Evolutionary conservation across 805 yeast genomes (phyloP).

Genomic region (Hagleromyces aurorensis): DNA sequence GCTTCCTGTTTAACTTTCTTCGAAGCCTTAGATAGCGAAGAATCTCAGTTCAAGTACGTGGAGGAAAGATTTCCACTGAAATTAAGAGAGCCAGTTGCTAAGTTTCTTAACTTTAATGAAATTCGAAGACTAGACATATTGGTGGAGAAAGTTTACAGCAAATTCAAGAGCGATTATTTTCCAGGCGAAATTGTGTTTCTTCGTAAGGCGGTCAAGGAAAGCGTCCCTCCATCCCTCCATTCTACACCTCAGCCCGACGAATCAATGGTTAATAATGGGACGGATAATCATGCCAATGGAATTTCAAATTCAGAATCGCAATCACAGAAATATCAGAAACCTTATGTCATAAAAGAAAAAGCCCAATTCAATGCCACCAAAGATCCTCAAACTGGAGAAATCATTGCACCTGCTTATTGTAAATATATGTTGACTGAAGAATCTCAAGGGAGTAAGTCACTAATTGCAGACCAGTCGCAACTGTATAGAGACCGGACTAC

Average conservation of each 20-base stretch:
- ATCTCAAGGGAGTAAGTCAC: slow-evolving; percentile 43
- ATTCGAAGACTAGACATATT: slow-evolving; percentile 76
- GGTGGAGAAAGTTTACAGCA: slow-evolving; percentile 77
- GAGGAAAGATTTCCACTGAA: slow-evolving; percentile 85
- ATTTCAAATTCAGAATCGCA: slow-evolving; percentile 2
- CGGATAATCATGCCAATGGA: slow-evolving; percentile 3
- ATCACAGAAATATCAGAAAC: slow-evolving; percentile 21
- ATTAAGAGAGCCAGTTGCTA: slow-evolving; percentile 82
- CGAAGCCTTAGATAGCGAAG: slow-evolving; percentile 78
- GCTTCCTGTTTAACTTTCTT: slow-evolving; percentile 85
- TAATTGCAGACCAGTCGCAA: slow-evolving; percentile 64
- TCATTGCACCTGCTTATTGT: slow-evolving; percentile 44
- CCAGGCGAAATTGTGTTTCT: slow-evolving; percentile 84
- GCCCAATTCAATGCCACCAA: slow-evolving; percentile 58
- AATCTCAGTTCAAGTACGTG: slow-evolving; percentile 51
- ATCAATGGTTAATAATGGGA: slow-evolving; percentile 1
- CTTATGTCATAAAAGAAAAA: slow-evolving; percentile 69
- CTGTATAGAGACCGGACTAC: slow-evolving; percentile 76
- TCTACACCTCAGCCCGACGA: slow-evolving; percentile 18
- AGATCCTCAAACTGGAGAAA: slow-evolving; percentile 31
- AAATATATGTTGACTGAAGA: slow-evolving; percentile 65
- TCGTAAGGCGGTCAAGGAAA: slow-evolving; percentile 24
- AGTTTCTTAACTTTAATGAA: slow-evolving; percentile 74
- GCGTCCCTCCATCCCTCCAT: slow-evolving; percentile 12
- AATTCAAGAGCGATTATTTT: slow-evolving; percentile 74